Evolutionary conservation across 148 eudicot species (phyloP).

Genomic region (Rhododendron ferrugineum): DNA sequence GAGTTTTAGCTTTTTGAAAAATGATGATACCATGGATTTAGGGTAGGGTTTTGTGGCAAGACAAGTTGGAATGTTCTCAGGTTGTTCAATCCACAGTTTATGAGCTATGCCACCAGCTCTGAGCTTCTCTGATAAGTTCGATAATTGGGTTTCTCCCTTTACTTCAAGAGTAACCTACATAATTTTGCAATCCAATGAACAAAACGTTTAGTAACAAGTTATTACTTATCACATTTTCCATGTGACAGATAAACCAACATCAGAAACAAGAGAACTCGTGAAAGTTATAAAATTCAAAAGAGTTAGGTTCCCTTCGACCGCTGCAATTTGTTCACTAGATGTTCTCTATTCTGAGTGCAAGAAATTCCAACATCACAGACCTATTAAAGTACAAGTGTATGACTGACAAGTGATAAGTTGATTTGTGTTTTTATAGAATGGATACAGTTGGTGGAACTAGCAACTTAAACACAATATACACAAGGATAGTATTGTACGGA

Average conservation of each 20-base stretch:
- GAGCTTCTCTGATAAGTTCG: constrained; percentile 68
- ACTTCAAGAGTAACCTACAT: constrained; percentile 89
- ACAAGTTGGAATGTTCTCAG: constrained; percentile 81
- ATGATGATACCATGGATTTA: constrained; percentile 57
- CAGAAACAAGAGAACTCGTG: not conserved
- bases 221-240: not conserved
- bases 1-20: constrained; percentile 79
- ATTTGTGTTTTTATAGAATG: not conserved
- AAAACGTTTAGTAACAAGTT: not conserved
- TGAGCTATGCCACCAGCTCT: constrained; percentile 47
- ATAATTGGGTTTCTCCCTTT: constrained; percentile 70
- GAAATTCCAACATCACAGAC: not conserved
- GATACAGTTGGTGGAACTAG: not conserved
- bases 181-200: constrained; percentile 11
- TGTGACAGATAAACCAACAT: not conserved
- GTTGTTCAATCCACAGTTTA: constrained; percentile 88
- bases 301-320: not conserved
- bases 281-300: not conserved
- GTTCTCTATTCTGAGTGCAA: not conserved
- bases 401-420: not conserved
- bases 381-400: not conserved
- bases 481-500: not conserved
- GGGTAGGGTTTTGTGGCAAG: constrained; percentile 87
- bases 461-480: not conserved
- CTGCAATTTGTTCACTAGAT: not conserved